Evolutionary conservation across 768 basidiomycete species (phyloP).

Genomic region (Calocybe indica): DNA sequence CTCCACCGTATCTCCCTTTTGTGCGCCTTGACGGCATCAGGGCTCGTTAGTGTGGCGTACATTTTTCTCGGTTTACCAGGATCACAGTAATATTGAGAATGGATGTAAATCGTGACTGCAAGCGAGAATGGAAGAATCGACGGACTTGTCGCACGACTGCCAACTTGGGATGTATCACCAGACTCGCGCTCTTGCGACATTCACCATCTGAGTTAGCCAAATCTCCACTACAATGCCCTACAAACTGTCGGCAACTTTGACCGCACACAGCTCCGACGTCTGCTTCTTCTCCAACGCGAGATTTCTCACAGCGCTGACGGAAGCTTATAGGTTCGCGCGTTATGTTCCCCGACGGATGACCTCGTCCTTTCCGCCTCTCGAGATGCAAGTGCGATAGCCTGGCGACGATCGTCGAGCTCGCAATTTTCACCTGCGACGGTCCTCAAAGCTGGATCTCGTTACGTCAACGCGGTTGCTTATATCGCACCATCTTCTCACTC

Average conservation of each 20-base stretch:
- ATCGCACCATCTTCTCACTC: constrained; percentile 62
- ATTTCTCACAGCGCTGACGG: constrained; percentile 10
- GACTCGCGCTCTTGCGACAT: constrained; percentile 2
- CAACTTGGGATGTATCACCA: constrained; percentile 21
- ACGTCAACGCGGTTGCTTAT: constrained; percentile 79
- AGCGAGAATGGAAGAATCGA: constrained; percentile 1
- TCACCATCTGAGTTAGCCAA: constrained; percentile 2
- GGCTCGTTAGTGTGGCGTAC: constrained; percentile 87
- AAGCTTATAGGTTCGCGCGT: constrained; percentile 66
- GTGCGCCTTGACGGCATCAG: constrained; percentile 46
- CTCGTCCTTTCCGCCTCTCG: constrained; percentile 87
- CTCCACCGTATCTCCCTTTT: constrained; percentile 85
- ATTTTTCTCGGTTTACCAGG: constrained; percentile 29
- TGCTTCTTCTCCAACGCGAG: constrained; percentile 22
- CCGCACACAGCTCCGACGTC: constrained; percentile 71
- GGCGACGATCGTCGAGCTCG: constrained; percentile 52
- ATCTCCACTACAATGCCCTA: constrained; percentile 46
- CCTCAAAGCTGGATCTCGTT: constrained; percentile 63
- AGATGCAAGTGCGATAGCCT: constrained; percentile 86
- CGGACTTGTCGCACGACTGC: constrained; percentile 12
- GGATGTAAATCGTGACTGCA: too few relatives aligned
- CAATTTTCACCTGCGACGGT: constrained; percentile 50
- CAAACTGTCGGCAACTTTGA: constrained; percentile 70
- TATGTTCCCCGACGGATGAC: constrained; percentile 69
- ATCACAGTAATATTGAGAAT: neutral